These are phyloP conservation scores for Fusarium sambucinum DNA, from an alignment of 2,329 filamentous ascomycete genomes.

Conservation along the genomic window DNA sequence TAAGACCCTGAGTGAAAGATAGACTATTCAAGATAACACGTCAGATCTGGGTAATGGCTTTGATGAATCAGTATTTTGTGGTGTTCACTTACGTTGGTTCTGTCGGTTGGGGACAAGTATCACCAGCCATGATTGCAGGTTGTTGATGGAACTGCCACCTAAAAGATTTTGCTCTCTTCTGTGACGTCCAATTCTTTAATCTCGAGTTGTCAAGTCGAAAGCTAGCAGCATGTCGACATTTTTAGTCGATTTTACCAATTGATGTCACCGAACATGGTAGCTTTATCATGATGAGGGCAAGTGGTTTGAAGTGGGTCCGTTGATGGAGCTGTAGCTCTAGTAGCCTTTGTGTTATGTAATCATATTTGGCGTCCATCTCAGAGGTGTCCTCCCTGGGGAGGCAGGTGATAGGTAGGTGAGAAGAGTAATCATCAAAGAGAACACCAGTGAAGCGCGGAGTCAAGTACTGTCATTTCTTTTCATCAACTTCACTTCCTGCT, in stretches of 20 bases:
- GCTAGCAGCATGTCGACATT: slow-evolving; percentile 10
- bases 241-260: slow-evolving; percentile 12
- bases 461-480: not conserved
- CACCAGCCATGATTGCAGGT: slow-evolving; percentile 52
- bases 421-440: slow-evolving; percentile 19
- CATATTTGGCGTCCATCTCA: slow-evolving; percentile 24
- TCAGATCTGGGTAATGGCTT: slow-evolving; percentile 17
- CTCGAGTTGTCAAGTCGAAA: not conserved
- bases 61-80: slow-evolving; percentile 15
- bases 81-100: slow-evolving; percentile 57
- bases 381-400: slow-evolving; percentile 28
- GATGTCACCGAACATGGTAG: slow-evolving; percentile 31
- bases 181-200: not conserved
- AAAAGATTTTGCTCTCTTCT: not conserved
- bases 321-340: not conserved
- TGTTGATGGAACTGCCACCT: not conserved
- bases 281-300: slow-evolving; percentile 26
- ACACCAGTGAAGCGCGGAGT: slow-evolving; percentile 5
- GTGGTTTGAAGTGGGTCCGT: slow-evolving; percentile 14
- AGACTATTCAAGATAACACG: slow-evolving; percentile 62
- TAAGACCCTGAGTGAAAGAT: slow-evolving; percentile 93
- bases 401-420: slow-evolving; percentile 6
- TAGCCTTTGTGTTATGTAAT: slow-evolving; percentile 36
- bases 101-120: slow-evolving; percentile 57
- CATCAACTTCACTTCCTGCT: not conserved